phyloP scores from a whole-genome alignment of 305 asterid genomes.

The Andrographis paniculata region DNA sequence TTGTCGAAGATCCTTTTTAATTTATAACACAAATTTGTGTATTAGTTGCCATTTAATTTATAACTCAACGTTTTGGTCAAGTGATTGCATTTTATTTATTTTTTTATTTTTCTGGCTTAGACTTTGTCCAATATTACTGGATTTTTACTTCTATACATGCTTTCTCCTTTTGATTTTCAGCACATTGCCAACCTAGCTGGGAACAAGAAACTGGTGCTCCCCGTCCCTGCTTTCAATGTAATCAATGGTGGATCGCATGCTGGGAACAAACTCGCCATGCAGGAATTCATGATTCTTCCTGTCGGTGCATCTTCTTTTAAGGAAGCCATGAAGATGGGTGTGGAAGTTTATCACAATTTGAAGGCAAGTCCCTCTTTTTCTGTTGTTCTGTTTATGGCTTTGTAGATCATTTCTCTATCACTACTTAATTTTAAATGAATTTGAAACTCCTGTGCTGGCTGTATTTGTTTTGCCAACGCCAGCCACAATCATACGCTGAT shows the following conservation, averaged over 20 bases:
- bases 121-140: background rate
- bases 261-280: conserved; percentile 98
- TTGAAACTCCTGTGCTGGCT: background rate
- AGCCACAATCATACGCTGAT: background rate
- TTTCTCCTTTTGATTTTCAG: conserved; percentile 32
- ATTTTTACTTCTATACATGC: background rate
- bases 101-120: no score
- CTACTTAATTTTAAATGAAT: no score
- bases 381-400: background rate
- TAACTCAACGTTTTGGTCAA: no score
- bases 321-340: conserved; percentile 99
- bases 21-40: no score
- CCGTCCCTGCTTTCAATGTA: conserved; percentile 96
- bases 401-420: conserved; percentile 1
- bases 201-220: conserved; percentile 82
- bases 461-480: background rate
- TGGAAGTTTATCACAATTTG: conserved; percentile 88
- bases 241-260: conserved; percentile 98
- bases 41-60: no score
- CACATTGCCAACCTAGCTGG: conserved; percentile 95
- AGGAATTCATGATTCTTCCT: conserved; percentile 98
- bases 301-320: conserved; percentile 80
- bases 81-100: no score
- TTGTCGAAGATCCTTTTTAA: background rate
- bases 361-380: conserved; percentile 37